Base-by-base conservation (phyloP, 306 rosid genomes). In the Spatholobus suberectus region DNA sequence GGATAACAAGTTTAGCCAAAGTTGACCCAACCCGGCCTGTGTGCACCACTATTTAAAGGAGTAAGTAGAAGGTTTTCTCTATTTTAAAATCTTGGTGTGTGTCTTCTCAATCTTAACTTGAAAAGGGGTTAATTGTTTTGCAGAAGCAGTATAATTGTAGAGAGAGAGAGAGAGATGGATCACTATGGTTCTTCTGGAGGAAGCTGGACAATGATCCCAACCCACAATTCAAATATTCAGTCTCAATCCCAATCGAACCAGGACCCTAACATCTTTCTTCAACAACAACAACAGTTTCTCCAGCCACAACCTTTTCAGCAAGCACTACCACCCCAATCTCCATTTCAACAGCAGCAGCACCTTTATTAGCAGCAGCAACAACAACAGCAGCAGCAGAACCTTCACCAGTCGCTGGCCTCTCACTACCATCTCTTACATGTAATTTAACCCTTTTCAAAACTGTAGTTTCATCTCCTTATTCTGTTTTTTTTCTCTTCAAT, bases 331-430 rank as follows among this genome's bases (percentile, higher is more conserved):
- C 89, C 90, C 0, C 88, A 85, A 14, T 90, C 81, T 47, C 97
- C 75, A 13, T 84, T 80, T 44, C 90, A 85, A 9, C 86, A 79
- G 3, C 86, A 77, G 0, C 90, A 83, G 1, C 88, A 81, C n/a
- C 88, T 86, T 70, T 89, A 86, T 35, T 89, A 46, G 2, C 92
- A 85, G 8, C 73, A 40, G 3, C 88, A 58, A 0, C 82, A 67
- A 0, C 87, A 26, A 0, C 90, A 85, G 0, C 85, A 57, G 4
- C 94, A 85, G 4, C 95, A 90, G 54, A 94, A 85, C 61, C 92
- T 91, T 26, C 96, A 94, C 70, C 98, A 92, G 83, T 96, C 98
- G 2, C 89, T 96, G 26, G 96, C 98, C 62, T 96, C 96, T 44
- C 98, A 96, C 84, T 96, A 90, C 81, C 93, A 92, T 82, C 93